Evolutionary conservation across 2,329 filamentous ascomycete genomes (phyloP), one percentile per base, ranked within the genome.

Genomic region (Hypoxylon sp.): DNA sequence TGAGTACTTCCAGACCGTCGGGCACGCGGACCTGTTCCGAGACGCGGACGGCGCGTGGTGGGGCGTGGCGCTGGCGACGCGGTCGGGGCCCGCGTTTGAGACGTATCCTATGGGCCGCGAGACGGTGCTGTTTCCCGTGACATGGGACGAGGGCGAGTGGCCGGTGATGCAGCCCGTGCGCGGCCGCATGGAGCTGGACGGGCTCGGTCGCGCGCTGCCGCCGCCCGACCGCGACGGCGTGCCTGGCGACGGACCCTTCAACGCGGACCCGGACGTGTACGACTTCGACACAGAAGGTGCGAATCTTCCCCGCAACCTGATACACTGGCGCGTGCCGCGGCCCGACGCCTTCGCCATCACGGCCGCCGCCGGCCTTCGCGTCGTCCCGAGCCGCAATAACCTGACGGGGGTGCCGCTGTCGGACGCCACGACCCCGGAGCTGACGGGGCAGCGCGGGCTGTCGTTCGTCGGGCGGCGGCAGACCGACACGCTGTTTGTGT

Each of bases 31-130:
- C 58, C 62, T 81, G 0, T 80, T 80, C 64, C 77, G 79, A 42
- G 77, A 80, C 42, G 38, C 61, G 0, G 29, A 62, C 0, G 81
- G 79, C 0, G 77, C 80, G 24, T 86, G 83, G 83, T 84, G 81
- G 82, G 78, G 75, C 0, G 72, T 79, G 4, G 75, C 76, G 1
- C 69, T 86, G 1, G 73, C 78, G 0, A 80, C 78, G 0, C 73
- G 82, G 1, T 75, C 73, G 3, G 79, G 77, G 0, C 75, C 77
- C 0, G 70, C 70, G 13, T 81, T 70, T 60, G 60, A 67, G 23
- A 70, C 72, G 17, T 83, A 79, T 61, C 80, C 81, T 0, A 83
- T 84, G 82, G 83, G 82, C 1, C 73, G 83, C 8, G 83, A 86
- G 66, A 78, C 79, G 0, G 77, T 83, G 0, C 68, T 69, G 23